Base-by-base conservation (phyloP, 2,329 filamentous ascomycete genomes). In the Shiraia bambusicola region DNA sequence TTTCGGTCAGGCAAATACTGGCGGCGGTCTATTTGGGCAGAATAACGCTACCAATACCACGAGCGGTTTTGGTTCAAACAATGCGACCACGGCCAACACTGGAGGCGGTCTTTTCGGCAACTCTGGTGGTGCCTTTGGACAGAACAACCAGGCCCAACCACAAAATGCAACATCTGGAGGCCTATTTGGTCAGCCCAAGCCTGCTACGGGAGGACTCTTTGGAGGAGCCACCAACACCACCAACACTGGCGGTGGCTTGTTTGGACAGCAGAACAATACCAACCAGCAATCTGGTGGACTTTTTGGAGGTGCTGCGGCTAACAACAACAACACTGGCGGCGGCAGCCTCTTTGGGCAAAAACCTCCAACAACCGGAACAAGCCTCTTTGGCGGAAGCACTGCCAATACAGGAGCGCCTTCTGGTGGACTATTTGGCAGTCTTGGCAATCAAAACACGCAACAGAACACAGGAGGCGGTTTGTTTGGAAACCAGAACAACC, bases 301-400 rank as follows among this genome's bases (percentile, higher is more conserved):
- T 19, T 78, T 78, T 47, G 71, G 71, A 27, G 65, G 72, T 5
- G 82, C 83, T 49, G 75, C 77, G 11, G 59, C 59, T 29, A 64
- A 54, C 32, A 57, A 55, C 31, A 54, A 59, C 39, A 63, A 58
- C 29, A 59, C 63, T 28, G 58, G 62, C 32, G 59, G 64, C 24
- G 61, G 64, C 24, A 61, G 67, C 32, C 62, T 75, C 10, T 75
- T 75, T 37, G 72, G 70, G n/a, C 59, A 56, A 31, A 69, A 59
- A 37, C 58, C 62, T 34, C 46, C 49, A 19, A 24, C 55, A 9
- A 48, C 48, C 11, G 39, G 49, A 7, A 40, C 31, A 10, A 52
- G 56, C 28, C 56, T 68, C 15, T 69, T 69, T 40, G 63, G 64
- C n/a, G 48, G 47, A 17, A 52, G 45, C 34, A 45, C 54, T 24